Evolutionary conservation across 1,284 basidiomycete species (phyloP).

Genomic region (Cystobasidium pallidum): DNA sequence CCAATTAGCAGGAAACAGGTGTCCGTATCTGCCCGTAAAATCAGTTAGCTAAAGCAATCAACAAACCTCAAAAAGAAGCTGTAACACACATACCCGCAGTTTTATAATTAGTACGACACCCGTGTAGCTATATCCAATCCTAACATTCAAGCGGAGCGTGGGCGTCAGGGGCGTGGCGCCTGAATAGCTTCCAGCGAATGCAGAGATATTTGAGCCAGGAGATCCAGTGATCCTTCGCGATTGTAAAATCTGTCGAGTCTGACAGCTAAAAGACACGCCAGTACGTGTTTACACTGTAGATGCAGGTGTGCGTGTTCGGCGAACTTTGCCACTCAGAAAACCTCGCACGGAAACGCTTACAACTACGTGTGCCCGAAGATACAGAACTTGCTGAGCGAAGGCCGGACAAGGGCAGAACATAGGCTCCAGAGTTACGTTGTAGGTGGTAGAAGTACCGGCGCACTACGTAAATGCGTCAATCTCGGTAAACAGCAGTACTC

Average conservation of each 20-base stretch:
- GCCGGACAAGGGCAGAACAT: conserved; percentile 42
- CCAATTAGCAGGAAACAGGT: neutral
- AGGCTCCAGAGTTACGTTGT: conserved; percentile 30
- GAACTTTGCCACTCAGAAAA: neutral
- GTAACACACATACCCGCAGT: neutral
- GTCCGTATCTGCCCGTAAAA: neutral
- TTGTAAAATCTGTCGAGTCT: conserved; percentile 12
- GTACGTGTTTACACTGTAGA: conserved; percentile 39
- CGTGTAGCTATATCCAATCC: conserved; percentile 3
- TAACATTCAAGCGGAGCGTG: neutral
- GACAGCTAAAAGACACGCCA: conserved; percentile 29
- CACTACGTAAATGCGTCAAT: conserved; percentile 19
- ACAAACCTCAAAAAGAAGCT: neutral
- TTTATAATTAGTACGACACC: neutral
- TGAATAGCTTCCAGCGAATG: neutral
- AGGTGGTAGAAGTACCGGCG: conserved; percentile 32
- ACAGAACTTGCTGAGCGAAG: conserved; percentile 40
- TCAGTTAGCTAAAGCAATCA: neutral
- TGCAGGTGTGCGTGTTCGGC: neutral
- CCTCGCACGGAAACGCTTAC: neutral
- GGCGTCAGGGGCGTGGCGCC: neutral
- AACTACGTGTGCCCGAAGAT: conserved; percentile 33
- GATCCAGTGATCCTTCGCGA: conserved; percentile 39
- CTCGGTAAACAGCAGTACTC: no score
- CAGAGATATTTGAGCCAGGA: conserved; percentile 18